phyloP scores from a whole-genome alignment of 148 eudicot genomes.

The Heliosperma pusillum region DNA sequence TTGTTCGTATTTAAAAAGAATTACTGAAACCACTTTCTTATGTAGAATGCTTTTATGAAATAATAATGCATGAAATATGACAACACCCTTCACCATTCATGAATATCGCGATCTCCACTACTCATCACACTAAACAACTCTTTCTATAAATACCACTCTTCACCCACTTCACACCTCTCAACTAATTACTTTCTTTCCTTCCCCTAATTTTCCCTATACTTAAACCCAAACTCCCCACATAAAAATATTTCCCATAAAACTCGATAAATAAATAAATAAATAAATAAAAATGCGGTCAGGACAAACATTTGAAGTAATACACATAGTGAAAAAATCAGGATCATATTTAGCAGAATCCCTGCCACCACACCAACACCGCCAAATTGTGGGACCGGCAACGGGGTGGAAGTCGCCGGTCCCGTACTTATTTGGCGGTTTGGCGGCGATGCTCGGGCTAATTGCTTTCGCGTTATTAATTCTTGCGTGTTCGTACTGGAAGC shows the following conservation, averaged over 20 bases:
- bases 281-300: conserved; percentile 25
- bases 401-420: conserved; percentile 85
- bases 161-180: conserved; percentile 23
- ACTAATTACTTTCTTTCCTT: conserved; percentile 14
- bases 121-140: background rate
- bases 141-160: conserved; percentile 21
- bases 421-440: conserved; percentile 74
- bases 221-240: background rate
- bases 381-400: conserved; percentile 5
- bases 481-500: conserved; percentile 81
- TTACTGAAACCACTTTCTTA: too few relatives aligned
- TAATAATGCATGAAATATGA: background rate
- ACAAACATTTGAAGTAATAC: conserved; percentile 11
- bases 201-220: background rate
- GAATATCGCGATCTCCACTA: background rate
- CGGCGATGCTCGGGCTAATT: conserved; percentile 70
- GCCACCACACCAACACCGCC: conserved; percentile 19
- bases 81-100: background rate
- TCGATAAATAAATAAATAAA: background rate
- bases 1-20: too few relatives aligned
- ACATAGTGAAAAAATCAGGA: conserved; percentile 6
- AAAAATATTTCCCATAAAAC: background rate
- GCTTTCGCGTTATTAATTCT: conserved; percentile 73
- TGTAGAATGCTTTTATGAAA: background rate
- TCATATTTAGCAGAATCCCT: conserved; percentile 19